These are phyloP conservation scores for Benincasa hispida DNA, from an alignment of 306 rosid genomes.

Conservation along the genomic window DNA sequence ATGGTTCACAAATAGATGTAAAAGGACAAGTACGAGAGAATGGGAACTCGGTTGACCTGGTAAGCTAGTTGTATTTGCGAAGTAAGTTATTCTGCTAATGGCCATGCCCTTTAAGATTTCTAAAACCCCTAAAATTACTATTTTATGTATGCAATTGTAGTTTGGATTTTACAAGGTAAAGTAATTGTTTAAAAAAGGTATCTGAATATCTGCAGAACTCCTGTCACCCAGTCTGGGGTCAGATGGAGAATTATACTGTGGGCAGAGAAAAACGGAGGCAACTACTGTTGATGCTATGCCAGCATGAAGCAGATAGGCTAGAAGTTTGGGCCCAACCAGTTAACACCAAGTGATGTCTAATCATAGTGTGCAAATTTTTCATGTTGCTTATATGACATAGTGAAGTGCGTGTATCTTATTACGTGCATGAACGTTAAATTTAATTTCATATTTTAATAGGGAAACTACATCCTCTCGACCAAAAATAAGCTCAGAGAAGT, in stretches of 20 bases:
- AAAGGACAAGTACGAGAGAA: conserved; percentile 71
- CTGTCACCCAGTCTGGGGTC: conserved; percentile 94
- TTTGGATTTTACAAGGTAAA: neutral
- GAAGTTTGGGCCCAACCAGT: conserved; percentile 97
- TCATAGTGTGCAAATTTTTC: neutral
- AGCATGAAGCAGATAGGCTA: conserved; percentile 93
- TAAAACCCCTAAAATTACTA: neutral
- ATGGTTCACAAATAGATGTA: conserved; percentile 37
- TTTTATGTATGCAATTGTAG: neutral
- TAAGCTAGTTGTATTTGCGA: conserved; percentile 21
- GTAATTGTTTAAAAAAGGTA: conserved; percentile 10
- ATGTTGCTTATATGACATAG: neutral
- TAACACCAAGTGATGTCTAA: conserved; percentile 48
- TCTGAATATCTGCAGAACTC: conserved; percentile 38
- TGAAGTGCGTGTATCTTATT: neutral
- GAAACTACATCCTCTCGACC: conserved; percentile 45
- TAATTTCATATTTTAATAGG: conserved; percentile 28
- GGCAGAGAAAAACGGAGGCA: conserved; percentile 85
- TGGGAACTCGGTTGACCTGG: conserved; percentile 53
- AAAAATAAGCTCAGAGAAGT: conserved; percentile 75
- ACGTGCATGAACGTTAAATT: neutral
- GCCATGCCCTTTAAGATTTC: neutral
- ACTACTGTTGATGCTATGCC: conserved; percentile 83
- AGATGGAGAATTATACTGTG: conserved; percentile 65
- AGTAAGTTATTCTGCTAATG: neutral